Evolutionary conservation across 768 basidiomycete species (phyloP).

Genomic region (Daedaleopsis nitida): DNA sequence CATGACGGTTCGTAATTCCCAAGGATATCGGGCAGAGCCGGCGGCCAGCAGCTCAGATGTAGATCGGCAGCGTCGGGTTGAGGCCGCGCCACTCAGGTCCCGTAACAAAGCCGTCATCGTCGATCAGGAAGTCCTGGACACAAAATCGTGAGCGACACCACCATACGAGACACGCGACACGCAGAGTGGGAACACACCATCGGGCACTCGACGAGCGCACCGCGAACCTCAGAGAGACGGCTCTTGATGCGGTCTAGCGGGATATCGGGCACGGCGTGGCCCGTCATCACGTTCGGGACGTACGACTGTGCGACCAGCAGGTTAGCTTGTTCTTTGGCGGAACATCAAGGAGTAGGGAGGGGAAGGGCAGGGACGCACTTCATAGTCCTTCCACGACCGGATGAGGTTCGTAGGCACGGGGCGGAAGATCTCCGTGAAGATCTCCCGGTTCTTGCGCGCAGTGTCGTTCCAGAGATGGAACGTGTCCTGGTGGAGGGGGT

Average conservation of each 20-base stretch:
- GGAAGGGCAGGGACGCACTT: conserved; percentile 44
- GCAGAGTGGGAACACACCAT: conserved; percentile 44
- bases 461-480: conserved; percentile 65
- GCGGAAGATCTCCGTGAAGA: conserved; percentile 85
- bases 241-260: conserved; percentile 72
- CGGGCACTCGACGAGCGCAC: conserved; percentile 76
- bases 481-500: conserved; percentile 71
- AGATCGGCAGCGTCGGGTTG: conserved; percentile 80
- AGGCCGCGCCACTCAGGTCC: conserved; percentile 74
- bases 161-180: background rate
- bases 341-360: too few species aligned
- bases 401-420: conserved; percentile 87
- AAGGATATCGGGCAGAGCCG: too few species aligned
- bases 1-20: too few species aligned
- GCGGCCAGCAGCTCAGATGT: conserved; percentile 49
- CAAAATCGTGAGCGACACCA: background rate
- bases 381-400: conserved; percentile 76
- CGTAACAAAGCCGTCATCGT: conserved; percentile 69
- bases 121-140: conserved; percentile 79
- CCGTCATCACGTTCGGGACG: conserved; percentile 73
- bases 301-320: conserved; percentile 68
- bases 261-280: conserved; percentile 77
- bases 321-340: too few species aligned
- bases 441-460: conserved; percentile 77
- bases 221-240: conserved; percentile 67